A percentile compares a stretch with the other conserved stretches of the same genome.
phyloP scores from a whole-genome alignment of 2,329 filamentous ascomycete genomes.

The Hymenoscyphus occultus region DNA sequence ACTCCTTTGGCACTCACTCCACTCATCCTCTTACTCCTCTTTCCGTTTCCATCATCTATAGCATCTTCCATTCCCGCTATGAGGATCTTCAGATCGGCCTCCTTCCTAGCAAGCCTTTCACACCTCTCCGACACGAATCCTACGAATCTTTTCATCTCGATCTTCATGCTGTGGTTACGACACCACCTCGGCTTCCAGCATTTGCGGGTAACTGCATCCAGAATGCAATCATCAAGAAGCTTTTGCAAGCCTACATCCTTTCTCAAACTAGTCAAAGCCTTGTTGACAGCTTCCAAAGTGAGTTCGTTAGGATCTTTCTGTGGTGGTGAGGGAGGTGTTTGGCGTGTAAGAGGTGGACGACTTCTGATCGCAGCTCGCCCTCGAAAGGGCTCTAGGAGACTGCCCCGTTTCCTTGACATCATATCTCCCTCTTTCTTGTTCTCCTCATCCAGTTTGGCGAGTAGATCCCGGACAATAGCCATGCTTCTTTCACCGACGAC shows the following conservation, averaged over 20 bases:
- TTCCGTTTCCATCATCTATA: background rate
- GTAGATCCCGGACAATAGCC: background rate
- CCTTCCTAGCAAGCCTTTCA: conserved; percentile 2
- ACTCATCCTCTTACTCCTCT: background rate
- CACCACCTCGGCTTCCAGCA: conserved; percentile 17
- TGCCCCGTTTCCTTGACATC: background rate
- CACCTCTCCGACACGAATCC: conserved; percentile 19
- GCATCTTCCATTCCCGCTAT: background rate
- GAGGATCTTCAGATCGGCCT: background rate
- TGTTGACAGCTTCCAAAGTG: conserved; percentile 4
- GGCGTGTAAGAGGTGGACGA: conserved; percentile 4
- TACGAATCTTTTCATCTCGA: conserved; percentile 20
- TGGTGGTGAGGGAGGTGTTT: background rate
- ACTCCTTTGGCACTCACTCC: background rate
- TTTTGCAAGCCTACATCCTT: conserved; percentile 14
- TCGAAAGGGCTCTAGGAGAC: background rate
- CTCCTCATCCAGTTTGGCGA: conserved; percentile 2
- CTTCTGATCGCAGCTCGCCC: background rate
- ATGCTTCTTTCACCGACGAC: background rate
- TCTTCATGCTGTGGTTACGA: conserved; percentile 11
- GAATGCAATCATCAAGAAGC: conserved; percentile 12
- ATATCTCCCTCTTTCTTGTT: background rate
- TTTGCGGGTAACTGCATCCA: conserved; percentile 14
- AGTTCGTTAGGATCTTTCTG: background rate
- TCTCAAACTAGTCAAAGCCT: conserved; percentile 1